Conservation (phyloP, 2,329 filamentous ascomycete species). For the Septoria petroselini region DNA sequence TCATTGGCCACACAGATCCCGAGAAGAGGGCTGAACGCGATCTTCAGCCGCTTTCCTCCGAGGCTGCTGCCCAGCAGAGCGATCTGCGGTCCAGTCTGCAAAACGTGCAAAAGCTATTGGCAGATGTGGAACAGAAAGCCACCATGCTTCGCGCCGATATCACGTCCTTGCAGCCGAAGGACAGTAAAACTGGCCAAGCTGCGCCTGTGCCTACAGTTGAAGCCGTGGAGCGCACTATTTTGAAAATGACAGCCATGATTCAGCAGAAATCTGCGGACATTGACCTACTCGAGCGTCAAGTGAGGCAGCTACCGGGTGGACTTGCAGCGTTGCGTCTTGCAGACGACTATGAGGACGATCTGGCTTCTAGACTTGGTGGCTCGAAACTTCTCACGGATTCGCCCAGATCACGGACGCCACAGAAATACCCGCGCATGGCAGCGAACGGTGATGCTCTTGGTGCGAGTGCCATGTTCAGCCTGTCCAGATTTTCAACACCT, state of each 20-base stretch:
- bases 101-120: conserved; percentile 68
- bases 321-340: conserved; percentile 33
- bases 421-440: conserved; percentile 28
- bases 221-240: conserved; percentile 84
- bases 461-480: conserved; percentile 38
- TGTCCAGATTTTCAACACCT: conserved; percentile 32
- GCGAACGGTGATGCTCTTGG: conserved; percentile 37
- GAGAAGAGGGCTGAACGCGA: conserved; percentile 62
- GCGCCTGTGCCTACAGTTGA: conserved; percentile 78
- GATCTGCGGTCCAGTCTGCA: conserved; percentile 76
- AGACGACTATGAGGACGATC: conserved; percentile 37
- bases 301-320: conserved; percentile 61
- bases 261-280: conserved; percentile 89
- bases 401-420: conserved; percentile 41
- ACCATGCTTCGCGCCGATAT: conserved; percentile 76
- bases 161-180: conserved; percentile 48
- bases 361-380: conserved; percentile 32
- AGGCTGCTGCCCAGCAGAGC: conserved; percentile 78
- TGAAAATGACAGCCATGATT: conserved; percentile 87
- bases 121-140: conserved; percentile 75
- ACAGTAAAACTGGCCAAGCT: conserved; percentile 27
- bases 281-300: conserved; percentile 81
- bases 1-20: conserved; percentile 67
- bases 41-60: conserved; percentile 73
- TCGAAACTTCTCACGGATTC: conserved; percentile 31